Conservation (phyloP, 106 monocot genomes). For the Dendrobium nobile region DNA sequence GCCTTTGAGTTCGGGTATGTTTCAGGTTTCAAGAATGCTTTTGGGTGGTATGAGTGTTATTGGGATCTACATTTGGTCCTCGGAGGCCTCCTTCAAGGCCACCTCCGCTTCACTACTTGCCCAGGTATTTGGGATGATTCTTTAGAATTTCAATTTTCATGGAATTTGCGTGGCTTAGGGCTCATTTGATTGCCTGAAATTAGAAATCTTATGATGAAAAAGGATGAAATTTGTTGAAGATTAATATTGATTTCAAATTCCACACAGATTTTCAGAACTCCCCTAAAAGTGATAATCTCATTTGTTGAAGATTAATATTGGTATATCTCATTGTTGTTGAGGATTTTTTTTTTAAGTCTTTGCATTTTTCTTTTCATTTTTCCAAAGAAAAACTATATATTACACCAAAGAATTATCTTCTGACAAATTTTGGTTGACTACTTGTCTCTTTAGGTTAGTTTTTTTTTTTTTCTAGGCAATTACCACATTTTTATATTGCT, state of each 20-base stretch:
- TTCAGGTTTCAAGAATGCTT: constrained; percentile 82
- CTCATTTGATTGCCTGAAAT: neutral
- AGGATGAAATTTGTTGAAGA: neutral
- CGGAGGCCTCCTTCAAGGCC: constrained; percentile 69
- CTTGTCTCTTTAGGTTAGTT: no score
- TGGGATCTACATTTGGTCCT: constrained; percentile 73
- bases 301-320: neutral
- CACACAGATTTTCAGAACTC: no score
- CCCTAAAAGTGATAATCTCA: no score
- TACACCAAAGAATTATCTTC: no score
- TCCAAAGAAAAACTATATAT: neutral
- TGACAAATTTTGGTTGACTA: no score
- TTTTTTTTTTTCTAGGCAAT: no score
- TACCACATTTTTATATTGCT: no score
- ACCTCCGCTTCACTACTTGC: constrained; percentile 45
- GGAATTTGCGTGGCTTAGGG: neutral
- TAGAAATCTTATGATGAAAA: neutral
- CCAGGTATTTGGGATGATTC: constrained; percentile 34
- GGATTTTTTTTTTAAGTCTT: neutral
- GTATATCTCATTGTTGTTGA: neutral
- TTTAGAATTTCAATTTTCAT: neutral
- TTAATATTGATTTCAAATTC: no score
- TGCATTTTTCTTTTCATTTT: neutral
- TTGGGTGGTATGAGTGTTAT: constrained; percentile 84
- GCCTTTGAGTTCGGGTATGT: neutral